Conservation (phyloP, 352 stramenopile species). For the Phytophthora aleatoria region DNA sequence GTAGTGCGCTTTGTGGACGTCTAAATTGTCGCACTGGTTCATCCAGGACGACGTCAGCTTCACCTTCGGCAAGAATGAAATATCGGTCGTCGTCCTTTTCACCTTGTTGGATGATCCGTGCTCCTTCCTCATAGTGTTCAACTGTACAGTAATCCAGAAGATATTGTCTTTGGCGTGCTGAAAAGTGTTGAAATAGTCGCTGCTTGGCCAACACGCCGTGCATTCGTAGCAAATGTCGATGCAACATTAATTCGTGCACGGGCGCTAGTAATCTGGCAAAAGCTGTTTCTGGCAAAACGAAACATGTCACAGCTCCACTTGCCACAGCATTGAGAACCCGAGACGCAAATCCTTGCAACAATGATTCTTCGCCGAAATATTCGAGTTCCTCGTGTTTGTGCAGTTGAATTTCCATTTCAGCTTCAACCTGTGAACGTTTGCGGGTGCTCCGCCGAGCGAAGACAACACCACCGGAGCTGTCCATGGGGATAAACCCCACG, state of each 20-base stretch:
- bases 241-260: constrained; percentile 63
- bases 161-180: constrained; percentile 22
- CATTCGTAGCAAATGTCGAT: constrained; percentile 54
- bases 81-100: constrained; percentile 67
- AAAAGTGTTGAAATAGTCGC: constrained; percentile 66
- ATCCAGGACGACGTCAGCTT: constrained; percentile 58
- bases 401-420: constrained; percentile 61
- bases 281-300: constrained; percentile 45
- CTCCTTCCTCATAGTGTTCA: constrained; percentile 47
- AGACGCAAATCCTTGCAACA: constrained; percentile 40
- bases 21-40: constrained; percentile 26
- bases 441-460: constrained; percentile 18
- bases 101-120: constrained; percentile 56
- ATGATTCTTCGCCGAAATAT: constrained; percentile 73
- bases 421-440: constrained; percentile 47
- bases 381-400: constrained; percentile 55
- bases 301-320: constrained; percentile 52
- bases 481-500: constrained; percentile 16
- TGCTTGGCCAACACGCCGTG: constrained; percentile 67
- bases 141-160: constrained; percentile 61
- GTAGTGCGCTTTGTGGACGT: not conserved
- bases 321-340: constrained; percentile 58
- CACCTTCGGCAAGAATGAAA: constrained; percentile 71
- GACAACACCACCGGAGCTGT: constrained; percentile 8
- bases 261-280: constrained; percentile 51